Evolutionary conservation across 2,329 filamentous ascomycete genomes (phyloP), one percentile per base, ranked within the genome.

Genomic region (Pseudogymnoascus sp.): DNA sequence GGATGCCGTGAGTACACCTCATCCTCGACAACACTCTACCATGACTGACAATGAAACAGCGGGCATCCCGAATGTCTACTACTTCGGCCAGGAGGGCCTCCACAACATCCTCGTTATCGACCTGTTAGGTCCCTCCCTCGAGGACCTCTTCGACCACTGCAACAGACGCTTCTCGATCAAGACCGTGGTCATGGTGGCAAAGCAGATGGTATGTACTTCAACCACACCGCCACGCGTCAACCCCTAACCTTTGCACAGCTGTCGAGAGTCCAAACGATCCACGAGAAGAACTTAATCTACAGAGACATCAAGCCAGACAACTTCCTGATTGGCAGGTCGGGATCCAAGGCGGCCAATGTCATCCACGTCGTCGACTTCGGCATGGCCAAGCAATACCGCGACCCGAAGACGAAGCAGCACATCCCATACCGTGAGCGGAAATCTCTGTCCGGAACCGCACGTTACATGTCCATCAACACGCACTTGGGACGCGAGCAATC

Each of bases 381-480:
- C 72, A 97, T 99, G 95, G 95, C 95, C 67, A 99, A 99, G 81
- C 95, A 97, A 77, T 99, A 97, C 77, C 89, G 95, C 71, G 95
- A 99, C 72, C 95, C 95, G 64, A 97, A 97, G 82, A 96, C 95
- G 39, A 97, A 97, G 79, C 95, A 97, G 77, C 95, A 99, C 78
- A 97, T 97, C 70, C 93, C 95, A 11, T 97, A 97, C 77, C 86
- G 95, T 72, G 95, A 97, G 80, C 86, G 95, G 72, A 99, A 99
- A 79, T 96, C 93, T 4, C 81, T 99, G 66, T 97, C 93, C 3
- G 95, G 95, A 67, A 99, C 95, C 64, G 95, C 95, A 67, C 86
- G 95, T 75, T 99, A 99, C 78, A 97, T 97, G 95, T 96, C 91
- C 79, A 97, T 99, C 85, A 99, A 99, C 79, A 99, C 95, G 64